Conservation (phyloP, 1,284 basidiomycete species). For the Cryptococcus sp. region DNA sequence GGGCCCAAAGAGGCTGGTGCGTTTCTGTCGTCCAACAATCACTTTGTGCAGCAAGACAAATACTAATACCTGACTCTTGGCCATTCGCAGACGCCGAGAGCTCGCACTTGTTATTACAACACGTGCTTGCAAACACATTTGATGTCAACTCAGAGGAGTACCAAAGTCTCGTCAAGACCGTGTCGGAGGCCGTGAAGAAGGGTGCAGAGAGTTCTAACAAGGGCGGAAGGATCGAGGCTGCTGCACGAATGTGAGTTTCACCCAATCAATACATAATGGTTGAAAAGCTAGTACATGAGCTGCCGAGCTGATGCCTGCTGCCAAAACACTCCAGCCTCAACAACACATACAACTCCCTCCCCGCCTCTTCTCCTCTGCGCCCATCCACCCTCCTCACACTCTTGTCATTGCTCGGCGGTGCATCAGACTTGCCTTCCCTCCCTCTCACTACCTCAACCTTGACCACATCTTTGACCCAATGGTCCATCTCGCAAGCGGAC, state of each 20-base stretch:
- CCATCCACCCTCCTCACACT: conserved; percentile 67
- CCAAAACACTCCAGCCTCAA: conserved; percentile 63
- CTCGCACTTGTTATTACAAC: conserved; percentile 44
- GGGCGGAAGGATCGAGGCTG: conserved; percentile 41
- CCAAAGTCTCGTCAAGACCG: conserved; percentile 31
- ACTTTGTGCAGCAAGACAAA: neutral
- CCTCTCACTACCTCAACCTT: conserved; percentile 65
- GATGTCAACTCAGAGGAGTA: conserved; percentile 33
- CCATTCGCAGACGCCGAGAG: conserved; percentile 45
- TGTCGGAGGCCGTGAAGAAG: conserved; percentile 42
- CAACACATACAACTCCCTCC: conserved; percentile 82
- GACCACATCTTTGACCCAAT: conserved; percentile 73
- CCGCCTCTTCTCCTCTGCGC: conserved; percentile 68
- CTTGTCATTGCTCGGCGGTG: conserved; percentile 61
- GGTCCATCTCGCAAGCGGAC: conserved; percentile 68
- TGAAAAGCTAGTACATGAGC: neutral
- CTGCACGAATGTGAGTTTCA: conserved; percentile 45
- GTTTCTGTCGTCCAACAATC: conserved; percentile 8
- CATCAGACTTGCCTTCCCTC: conserved; percentile 67
- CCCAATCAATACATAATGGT: neutral
- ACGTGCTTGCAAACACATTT: conserved; percentile 43
- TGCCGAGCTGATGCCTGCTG: neutral
- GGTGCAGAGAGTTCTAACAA: conserved; percentile 42
- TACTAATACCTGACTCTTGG: neutral
- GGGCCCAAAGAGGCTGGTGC: conserved; percentile 45